These are phyloP conservation scores for Sphaerobolus stellatus DNA, from an alignment of 1,284 basidiomycete species.

Conservation along the genomic window DNA sequence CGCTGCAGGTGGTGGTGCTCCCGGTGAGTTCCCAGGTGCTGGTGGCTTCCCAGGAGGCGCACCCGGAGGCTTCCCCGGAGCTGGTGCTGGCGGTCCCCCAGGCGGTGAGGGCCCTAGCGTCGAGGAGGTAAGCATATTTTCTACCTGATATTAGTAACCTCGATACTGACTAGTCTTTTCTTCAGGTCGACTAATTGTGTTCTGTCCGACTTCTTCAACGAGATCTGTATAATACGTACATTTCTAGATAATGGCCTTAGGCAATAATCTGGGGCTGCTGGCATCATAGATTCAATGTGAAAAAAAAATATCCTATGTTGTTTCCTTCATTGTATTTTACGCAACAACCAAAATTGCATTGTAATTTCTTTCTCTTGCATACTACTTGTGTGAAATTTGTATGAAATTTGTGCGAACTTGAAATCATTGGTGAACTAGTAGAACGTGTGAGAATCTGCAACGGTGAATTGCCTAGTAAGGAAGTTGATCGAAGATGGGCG, in stretches of 20 bases:
- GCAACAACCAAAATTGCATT: neutral
- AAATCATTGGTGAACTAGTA: neutral
- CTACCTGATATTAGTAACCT: constrained; percentile 19
- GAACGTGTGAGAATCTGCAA: too few relatives aligned
- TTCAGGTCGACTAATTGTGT: constrained; percentile 4
- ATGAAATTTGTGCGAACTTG: neutral
- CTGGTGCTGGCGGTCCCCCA: constrained; percentile 40
- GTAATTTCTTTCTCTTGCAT: neutral
- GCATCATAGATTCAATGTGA: too few relatives aligned
- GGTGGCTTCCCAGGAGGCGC: constrained; percentile 45
- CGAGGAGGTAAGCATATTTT: constrained; percentile 62
- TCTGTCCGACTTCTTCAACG: neutral
- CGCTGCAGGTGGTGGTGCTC: constrained; percentile 65
- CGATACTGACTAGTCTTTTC: neutral
- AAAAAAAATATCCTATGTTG: too few relatives aligned
- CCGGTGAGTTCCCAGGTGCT: constrained; percentile 37
- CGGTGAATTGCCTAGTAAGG: too few relatives aligned
- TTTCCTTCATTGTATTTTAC: too few relatives aligned
- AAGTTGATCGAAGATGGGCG: too few relatives aligned
- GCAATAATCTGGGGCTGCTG: too few relatives aligned
- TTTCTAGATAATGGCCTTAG: too few relatives aligned
- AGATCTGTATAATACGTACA: constrained; percentile 6
- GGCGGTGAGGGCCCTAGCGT: constrained; percentile 83
- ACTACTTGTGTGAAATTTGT: neutral
- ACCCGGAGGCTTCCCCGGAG: constrained; percentile 31